Evolutionary conservation across 1,139 yeast species (phyloP).

Genomic region (Hyphopichia pseudoburtonii): DNA sequence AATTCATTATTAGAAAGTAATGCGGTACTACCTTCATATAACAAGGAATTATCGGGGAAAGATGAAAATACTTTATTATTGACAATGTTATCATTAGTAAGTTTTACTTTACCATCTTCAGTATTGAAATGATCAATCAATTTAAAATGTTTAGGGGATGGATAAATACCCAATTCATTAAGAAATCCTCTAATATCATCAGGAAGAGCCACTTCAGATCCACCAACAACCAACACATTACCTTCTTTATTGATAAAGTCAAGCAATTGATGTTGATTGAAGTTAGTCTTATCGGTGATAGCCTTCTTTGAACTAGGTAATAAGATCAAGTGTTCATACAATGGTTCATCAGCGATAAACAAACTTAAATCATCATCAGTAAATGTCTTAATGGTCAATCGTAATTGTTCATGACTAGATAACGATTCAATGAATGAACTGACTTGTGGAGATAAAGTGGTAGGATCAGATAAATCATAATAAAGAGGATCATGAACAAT

Average conservation of each 20-base stretch:
- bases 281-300: constrained; percentile 28
- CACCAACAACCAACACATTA: constrained; percentile 67
- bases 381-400: constrained; percentile 26
- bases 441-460: constrained; percentile 17
- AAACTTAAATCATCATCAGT: constrained; percentile 25
- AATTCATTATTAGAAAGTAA: constrained; percentile 51
- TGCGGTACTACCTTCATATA: constrained; percentile 43
- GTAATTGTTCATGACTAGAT: constrained; percentile 16
- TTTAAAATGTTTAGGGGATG: constrained; percentile 74
- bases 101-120: constrained; percentile 25
- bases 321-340: constrained; percentile 34
- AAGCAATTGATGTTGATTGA: constrained; percentile 33
- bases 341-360: constrained; percentile 25
- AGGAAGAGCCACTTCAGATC: constrained; percentile 43
- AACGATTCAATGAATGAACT: constrained; percentile 21
- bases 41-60: constrained; percentile 12
- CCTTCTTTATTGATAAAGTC: constrained; percentile 69
- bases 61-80: constrained; percentile 19
- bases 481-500: constrained; percentile 32
- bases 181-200: constrained; percentile 68
- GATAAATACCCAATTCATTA: constrained; percentile 78
- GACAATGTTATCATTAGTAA: constrained; percentile 23
- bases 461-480: constrained; percentile 20
- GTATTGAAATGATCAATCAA: constrained; percentile 65
- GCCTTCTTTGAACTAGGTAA: constrained; percentile 42